Evolutionary conservation across 2,329 filamentous ascomycete genomes (phyloP), one percentile per base, ranked within the genome.

Genomic region (Biscogniauxia mediterranea): DNA sequence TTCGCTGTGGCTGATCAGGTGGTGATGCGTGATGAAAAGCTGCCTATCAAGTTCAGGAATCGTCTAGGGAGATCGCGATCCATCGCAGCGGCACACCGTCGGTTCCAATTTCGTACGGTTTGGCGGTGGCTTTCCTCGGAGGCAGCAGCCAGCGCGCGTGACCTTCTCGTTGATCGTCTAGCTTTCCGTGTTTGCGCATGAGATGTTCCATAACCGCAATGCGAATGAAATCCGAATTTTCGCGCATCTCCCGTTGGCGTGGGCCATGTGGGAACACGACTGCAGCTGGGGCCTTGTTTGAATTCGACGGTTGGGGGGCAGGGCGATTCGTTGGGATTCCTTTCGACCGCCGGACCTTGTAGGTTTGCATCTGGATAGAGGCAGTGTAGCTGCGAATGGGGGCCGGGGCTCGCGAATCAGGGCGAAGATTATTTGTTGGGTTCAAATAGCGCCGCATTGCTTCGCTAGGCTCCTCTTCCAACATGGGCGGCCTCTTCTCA

Each of bases 151-250:
- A 88, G 54, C 85, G 82, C n/a, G 87, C 87, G 55, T 87, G 82
- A 26, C 87, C 87, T n/a, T 87, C 85, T 59, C 83, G 83, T 65
- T 86, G 83, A 68, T 87, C 85, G 67, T 88, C 86, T 56, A 90
- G 78, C 73, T 90, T 90, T 66, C 87, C 87, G 52, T 79, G 79
- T 69, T 83, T 85, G 59, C 87, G 84, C 87, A 90, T 90, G 13
- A 87, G 83, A 83, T 90, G 89, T 70, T 90, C 87, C 82, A 90
- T 85, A 56, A 90, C 87, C 42, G 87, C 87, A 58, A 90, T 84
- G 67, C 87, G 84, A 70, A 90, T 89, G 69, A 90, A 90, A 69
- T 90, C 86, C 50, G 86, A 82, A 67, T 90, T 90, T 73, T 90
- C 87, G 28, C 87, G 84, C 79, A 89, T 84, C 72, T 90, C 87